Evolutionary conservation across 2,329 filamentous ascomycete genomes (phyloP).

Genomic region (Colletotrichum sp.): DNA sequence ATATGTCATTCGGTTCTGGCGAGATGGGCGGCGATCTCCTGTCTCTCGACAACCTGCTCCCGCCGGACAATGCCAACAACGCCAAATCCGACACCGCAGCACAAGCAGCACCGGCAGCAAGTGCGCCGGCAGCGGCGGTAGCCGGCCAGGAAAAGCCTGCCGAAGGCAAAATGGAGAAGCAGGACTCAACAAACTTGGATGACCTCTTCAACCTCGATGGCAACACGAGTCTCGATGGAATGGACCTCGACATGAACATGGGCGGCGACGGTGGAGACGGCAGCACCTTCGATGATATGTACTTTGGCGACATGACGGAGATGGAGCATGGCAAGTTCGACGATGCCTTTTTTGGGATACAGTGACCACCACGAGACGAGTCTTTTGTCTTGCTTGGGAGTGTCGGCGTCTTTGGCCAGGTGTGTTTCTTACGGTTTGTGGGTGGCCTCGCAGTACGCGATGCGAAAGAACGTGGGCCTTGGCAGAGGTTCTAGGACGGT

Average conservation of each 20-base stretch:
- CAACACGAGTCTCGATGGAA: slow-evolving; percentile 38
- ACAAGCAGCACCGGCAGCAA: slow-evolving; percentile 4
- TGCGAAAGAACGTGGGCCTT: neutral
- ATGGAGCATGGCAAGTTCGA: slow-evolving; percentile 54
- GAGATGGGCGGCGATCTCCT: slow-evolving; percentile 35
- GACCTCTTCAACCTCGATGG: slow-evolving; percentile 53
- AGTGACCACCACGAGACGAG: neutral
- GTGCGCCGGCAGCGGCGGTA: slow-evolving; percentile 1
- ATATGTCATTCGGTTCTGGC: slow-evolving; percentile 47
- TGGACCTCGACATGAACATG: slow-evolving; percentile 44
- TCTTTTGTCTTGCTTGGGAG: neutral
- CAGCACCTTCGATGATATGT: slow-evolving; percentile 58
- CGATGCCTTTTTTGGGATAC: slow-evolving; percentile 48
- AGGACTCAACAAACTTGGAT: slow-evolving; percentile 43
- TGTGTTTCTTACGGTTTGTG: neutral
- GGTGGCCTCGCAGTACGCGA: neutral
- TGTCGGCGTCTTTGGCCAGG: neutral
- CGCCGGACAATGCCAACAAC: slow-evolving; percentile 22
- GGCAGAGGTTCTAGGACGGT: neutral
- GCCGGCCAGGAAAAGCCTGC: slow-evolving; percentile 20
- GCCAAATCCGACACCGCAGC: neutral
- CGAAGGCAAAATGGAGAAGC: slow-evolving; percentile 25
- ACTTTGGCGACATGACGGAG: slow-evolving; percentile 47
- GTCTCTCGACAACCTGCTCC: slow-evolving; percentile 34
- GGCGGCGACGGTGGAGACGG: slow-evolving; percentile 37